Base-by-base conservation (phyloP, 495 filamentous ascomycete species). In the Penicillium macrosclerotiorum region DNA sequence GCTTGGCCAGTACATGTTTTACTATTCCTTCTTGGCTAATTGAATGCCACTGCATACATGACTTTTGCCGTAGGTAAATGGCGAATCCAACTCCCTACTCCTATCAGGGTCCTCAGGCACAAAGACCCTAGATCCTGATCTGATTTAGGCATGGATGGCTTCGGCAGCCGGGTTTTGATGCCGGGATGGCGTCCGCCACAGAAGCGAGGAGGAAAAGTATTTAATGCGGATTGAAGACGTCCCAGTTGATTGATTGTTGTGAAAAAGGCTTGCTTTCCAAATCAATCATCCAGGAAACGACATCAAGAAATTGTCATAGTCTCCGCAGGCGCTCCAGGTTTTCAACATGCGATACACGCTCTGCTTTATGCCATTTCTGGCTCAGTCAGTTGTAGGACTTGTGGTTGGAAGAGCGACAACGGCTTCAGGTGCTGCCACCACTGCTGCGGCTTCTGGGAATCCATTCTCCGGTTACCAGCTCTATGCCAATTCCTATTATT, bases 401-500 rank as follows among this genome's bases (percentile, higher is more conserved):
- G n/a, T n/a, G n/a, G n/a, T n/a, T n/a, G n/a, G n/a, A n/a, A n/a
- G n/a, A 37, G 3, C 38, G 4, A 43, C 47, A 11, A 49, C 38
- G 11, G 5, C 23, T 0, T 8, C 46, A 6, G 24, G 31, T 13
- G 29, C 40, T 4, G 29, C 26, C 8, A 47, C 45, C n/a, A 42
- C 49, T 4, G 29, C 47, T 17, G 37, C 55, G 2, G 67, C 68
- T 11, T 62, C 59, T 47, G 71, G 62, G 42, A 83, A 83, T 59
- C 78, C 77, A 5, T 81, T 79, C 58, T 49, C 54, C 1, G 78
- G 75, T 4, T 69, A 78, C 31, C 57, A 77, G 47, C 65, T 73
- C 49, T 81, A 78, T 63, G 73, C 73, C 42, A 82, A 82, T 60
- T 62, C 70, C 27, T 81, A 75, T 67, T 81, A 82, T 54, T 65